Percentiles rank a stretch among this genome's conserved stretches.
phyloP scores from a whole-genome alignment of 179 eudicot species.

The Drosera spatulata region DNA sequence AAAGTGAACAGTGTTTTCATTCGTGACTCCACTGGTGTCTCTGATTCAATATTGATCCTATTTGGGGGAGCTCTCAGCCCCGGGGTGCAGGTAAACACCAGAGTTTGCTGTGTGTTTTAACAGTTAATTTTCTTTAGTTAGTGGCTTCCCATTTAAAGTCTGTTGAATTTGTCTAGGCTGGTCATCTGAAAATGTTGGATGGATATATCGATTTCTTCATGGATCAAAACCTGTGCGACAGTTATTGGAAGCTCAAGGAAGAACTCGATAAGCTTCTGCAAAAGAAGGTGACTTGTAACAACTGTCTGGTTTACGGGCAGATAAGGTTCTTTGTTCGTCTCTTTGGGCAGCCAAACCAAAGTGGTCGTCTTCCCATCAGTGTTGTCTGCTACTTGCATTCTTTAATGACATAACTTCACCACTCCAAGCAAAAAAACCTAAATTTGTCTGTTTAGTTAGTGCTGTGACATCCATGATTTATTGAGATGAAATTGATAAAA shows the following conservation, averaged over 20 bases:
- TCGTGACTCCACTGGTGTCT: slow-evolving; percentile 95
- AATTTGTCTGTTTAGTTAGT: no score
- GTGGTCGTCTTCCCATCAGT: no score
- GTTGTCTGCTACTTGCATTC: no score
- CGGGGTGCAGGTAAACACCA: slow-evolving; percentile 48
- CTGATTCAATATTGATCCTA: slow-evolving; percentile 89
- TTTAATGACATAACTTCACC: no score
- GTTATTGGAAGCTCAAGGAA: slow-evolving; percentile 79
- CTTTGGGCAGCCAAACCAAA: no score
- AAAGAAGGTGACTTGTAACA: slow-evolving; percentile 43
- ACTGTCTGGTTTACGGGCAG: no score
- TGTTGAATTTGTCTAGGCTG: slow-evolving; percentile 31
- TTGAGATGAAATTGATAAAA: no score
- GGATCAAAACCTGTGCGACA: slow-evolving; percentile 85
- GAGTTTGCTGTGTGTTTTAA: not conserved
- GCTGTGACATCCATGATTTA: no score
- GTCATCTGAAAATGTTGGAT: slow-evolving; percentile 85
- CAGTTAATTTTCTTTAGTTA: not conserved
- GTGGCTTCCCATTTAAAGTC: not conserved
- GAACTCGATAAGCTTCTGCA: slow-evolving; percentile 73
- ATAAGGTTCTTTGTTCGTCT: no score
- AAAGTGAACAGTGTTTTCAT: slow-evolving; percentile 91
- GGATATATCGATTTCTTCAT: slow-evolving; percentile 94
- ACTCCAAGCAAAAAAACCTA: no score
- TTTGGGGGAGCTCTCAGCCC: slow-evolving; percentile 77